Conservation (phyloP, 176 grass and related monocot genomes). For the Avena sativa region DNA sequence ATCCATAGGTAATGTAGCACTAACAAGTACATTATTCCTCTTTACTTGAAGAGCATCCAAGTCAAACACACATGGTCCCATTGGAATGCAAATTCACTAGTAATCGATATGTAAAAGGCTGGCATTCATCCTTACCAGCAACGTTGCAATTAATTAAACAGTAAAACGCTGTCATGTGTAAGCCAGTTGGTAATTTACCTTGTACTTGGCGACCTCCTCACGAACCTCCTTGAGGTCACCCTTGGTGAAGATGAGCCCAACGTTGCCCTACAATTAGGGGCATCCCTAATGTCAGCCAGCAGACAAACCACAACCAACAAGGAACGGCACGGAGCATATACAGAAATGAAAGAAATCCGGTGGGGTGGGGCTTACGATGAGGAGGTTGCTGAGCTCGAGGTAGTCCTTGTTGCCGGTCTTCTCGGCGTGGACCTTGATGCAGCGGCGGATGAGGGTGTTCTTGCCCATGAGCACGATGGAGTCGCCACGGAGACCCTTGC, state of each 20-base stretch:
- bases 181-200: conserved; percentile 24
- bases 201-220: conserved; percentile 86
- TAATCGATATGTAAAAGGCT: too few relatives aligned
- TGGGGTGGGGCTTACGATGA: conserved; percentile 47
- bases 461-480: conserved; percentile 88
- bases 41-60: too few relatives aligned
- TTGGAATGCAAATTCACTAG: too few relatives aligned
- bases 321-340: too few relatives aligned
- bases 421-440: conserved; percentile 76
- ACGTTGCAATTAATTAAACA: not conserved
- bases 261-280: conserved; percentile 58
- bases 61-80: too few relatives aligned
- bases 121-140: too few relatives aligned
- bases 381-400: conserved; percentile 57
- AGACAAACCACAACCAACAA: too few relatives aligned
- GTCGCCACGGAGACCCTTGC: conserved; percentile 73
- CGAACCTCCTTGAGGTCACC: conserved; percentile 91
- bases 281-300: too few relatives aligned
- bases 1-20: too few relatives aligned
- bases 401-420: conserved; percentile 59
- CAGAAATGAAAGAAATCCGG: not conserved
- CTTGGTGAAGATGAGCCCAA: conserved; percentile 93
- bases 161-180: not conserved
- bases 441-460: conserved; percentile 84
- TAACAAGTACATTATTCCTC: too few relatives aligned